Evolutionary conservation across 2,329 filamentous ascomycete genomes (phyloP).

Genomic region (Rhinocladiella similis): DNA sequence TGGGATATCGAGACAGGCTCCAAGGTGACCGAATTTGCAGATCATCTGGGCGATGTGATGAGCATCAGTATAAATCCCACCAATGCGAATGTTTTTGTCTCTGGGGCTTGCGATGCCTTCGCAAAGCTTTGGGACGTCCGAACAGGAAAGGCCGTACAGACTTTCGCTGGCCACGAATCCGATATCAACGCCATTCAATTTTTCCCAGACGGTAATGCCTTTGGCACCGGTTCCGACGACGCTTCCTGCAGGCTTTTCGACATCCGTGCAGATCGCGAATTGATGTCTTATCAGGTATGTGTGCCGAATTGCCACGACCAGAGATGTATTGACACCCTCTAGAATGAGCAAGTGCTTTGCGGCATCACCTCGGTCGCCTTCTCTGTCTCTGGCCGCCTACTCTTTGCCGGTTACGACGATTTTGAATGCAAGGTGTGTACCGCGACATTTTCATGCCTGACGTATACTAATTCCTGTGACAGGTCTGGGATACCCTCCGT

Average conservation of each 20-base stretch:
- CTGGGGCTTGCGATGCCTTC: constrained; percentile 97
- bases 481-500: constrained; percentile 98
- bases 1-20: constrained; percentile 99
- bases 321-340: constrained; percentile 16
- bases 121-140: constrained; percentile 99
- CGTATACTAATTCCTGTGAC: constrained; percentile 30
- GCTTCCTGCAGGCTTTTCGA: constrained; percentile 97
- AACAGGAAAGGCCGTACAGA: constrained; percentile 96
- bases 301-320: constrained; percentile 1
- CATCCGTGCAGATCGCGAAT: constrained; percentile 86
- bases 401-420: constrained; percentile 98
- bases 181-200: constrained; percentile 99
- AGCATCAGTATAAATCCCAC: constrained; percentile 99
- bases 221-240: constrained; percentile 96
- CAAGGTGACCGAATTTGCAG: constrained; percentile 96
- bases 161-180: constrained; percentile 96
- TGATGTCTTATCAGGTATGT: constrained; percentile 67
- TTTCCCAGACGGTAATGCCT: constrained; percentile 98
- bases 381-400: constrained; percentile 88
- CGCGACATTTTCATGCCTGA: neutral
- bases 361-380: constrained; percentile 98
- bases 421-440: constrained; percentile 95
- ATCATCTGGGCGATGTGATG: constrained; percentile 98
- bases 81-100: constrained; percentile 98
- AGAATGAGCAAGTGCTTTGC: constrained; percentile 97